A percentile compares a stretch with the other conserved stretches of the same genome.
Conservation (phyloP, 805 yeast genomes). For the Starmerella kuoi region DNA sequence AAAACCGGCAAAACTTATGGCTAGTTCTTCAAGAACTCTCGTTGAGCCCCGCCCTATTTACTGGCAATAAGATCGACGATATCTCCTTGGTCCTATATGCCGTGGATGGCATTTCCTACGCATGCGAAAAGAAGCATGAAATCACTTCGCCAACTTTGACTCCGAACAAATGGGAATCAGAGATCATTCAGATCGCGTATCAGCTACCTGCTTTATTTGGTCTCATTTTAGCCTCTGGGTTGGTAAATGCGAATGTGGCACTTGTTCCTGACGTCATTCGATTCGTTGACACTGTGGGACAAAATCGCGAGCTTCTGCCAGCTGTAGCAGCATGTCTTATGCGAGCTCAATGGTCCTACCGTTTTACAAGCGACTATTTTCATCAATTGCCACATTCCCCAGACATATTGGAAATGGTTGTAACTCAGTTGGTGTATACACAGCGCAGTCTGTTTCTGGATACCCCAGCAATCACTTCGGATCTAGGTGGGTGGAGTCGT, state of each 20-base stretch:
- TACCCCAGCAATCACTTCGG: not conserved
- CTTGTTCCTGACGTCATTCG: not conserved
- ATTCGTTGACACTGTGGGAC: constrained; percentile 5
- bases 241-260: constrained; percentile 3
- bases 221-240: constrained; percentile 12
- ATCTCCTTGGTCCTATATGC: constrained; percentile 4
- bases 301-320: not conserved
- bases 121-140: constrained; percentile 15
- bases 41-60: constrained; percentile 6
- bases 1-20: constrained; percentile 19
- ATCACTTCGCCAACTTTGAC: constrained; percentile 21
- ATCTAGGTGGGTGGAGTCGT: constrained; percentile 21
- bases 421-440: constrained; percentile 5
- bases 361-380: constrained; percentile 1
- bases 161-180: constrained; percentile 8
- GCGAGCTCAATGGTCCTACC: constrained; percentile 16
- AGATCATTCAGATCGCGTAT: constrained; percentile 5
- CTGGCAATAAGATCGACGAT: not conserved
- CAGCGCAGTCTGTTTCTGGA: constrained; percentile 5
- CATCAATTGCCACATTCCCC: constrained; percentile 5
- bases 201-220: constrained; percentile 14
- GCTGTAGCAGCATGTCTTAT: constrained; percentile 14
- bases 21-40: constrained; percentile 16
- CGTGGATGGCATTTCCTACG: constrained; percentile 18
- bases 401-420: constrained; percentile 1